Evolutionary conservation across 2,329 filamentous ascomycete genomes (phyloP), one percentile per base, ranked within the genome.

Genomic region (Phialophora tarda): DNA sequence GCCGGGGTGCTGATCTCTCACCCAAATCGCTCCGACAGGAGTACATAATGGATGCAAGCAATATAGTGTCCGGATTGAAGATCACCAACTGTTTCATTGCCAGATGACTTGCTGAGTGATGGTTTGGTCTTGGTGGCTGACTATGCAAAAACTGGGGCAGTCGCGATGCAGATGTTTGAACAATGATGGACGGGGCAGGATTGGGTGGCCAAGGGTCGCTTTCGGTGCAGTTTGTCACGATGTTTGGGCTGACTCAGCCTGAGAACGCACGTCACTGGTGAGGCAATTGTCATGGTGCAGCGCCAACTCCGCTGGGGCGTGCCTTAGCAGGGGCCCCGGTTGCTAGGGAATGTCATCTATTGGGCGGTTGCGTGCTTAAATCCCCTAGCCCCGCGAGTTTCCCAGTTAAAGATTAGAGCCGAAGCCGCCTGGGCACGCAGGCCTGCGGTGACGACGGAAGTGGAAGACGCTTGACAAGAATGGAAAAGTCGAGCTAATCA

Each of bases 241-340:
- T 51, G n/a, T 51, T n/a, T 51, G 23, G 48, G 48, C 48, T 51
- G 48, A 51, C 4, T 51, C 48, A 51, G 48, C 48, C 21, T 17
- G 10, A 51, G 24, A 51, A 12, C 11, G n/a, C 26, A 26, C 48
- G 48, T 51, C 48, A 51, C 24, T 51, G 48, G 48, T 51, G 21
- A 51, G 48, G 48, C 21, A 51, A 26, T 26, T 51, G 21, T 51
- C 48, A 28, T 24, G 23, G 23, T 26, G 48, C 48, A 51, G 38
- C 38, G 38, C 38, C 38, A 44, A 44, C 17, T 8, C 5, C 17
- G 38, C 38, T 44, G 17, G 38, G 7, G 4, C 21, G 48, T 23
- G 48, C 48, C 48, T 17, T 24, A 51, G 24, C 2, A 17, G 12
- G 10, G 48, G 21, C 21, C 23, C 21, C 7, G 21, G 23, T 21